These are phyloP conservation scores for Aspergillus fumigatus DNA, from an alignment of 2,329 filamentous ascomycete species.

Conservation along the genomic window DNA sequence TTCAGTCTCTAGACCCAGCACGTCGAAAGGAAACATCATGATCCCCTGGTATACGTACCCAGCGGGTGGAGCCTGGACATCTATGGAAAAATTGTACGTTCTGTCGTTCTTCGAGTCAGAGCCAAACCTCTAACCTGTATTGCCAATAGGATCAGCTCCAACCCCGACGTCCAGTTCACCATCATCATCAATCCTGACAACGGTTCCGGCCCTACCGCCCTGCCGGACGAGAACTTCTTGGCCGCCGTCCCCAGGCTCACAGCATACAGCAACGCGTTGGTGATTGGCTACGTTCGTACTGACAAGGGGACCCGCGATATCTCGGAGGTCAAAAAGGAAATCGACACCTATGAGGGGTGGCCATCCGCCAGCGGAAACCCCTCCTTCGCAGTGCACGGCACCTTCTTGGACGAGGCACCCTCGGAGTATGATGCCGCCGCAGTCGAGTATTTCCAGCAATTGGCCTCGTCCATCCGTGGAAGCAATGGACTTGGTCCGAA, in stretches of 20 bases:
- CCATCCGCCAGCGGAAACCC: constrained; percentile 3
- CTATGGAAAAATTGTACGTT: constrained; percentile 11
- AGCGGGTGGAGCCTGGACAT: constrained; percentile 9
- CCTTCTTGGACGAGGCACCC: constrained; percentile 10
- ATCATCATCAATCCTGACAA: constrained; percentile 19
- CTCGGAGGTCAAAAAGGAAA: constrained; percentile 4
- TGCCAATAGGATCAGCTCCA: constrained; percentile 3
- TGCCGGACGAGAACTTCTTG: constrained; percentile 8
- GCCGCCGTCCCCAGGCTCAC: constrained; percentile 3
- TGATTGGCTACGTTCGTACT: constrained; percentile 9
- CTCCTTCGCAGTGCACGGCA: constrained; percentile 8
- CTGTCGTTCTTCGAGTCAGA: background rate
- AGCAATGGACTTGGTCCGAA: constrained; percentile 5
- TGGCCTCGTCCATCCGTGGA: background rate
- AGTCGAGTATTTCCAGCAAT: constrained; percentile 3
- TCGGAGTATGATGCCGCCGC: background rate
- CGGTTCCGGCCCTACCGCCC: constrained; percentile 8
- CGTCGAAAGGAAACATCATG: background rate
- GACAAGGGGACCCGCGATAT: constrained; percentile 1
- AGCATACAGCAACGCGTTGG: constrained; percentile 2
- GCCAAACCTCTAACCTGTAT: background rate
- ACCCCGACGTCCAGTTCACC: constrained; percentile 16
- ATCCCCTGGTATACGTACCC: constrained; percentile 21
- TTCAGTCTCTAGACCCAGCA: background rate
- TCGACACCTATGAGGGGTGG: constrained; percentile 9